Base-by-base conservation (phyloP, 768 basidiomycete genomes). In the Fistulinella prunicolor region DNA sequence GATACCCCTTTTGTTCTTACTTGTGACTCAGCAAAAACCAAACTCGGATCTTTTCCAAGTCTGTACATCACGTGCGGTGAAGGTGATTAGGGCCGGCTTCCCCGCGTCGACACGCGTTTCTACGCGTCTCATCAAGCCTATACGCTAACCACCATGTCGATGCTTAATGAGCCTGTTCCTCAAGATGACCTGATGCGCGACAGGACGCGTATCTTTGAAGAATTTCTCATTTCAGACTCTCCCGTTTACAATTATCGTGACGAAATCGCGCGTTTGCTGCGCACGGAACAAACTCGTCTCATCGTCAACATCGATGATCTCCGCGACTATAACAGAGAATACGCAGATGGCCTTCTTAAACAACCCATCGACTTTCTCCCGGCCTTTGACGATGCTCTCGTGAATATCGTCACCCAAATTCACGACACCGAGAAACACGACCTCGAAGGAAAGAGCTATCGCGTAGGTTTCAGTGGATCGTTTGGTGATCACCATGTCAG, bases 401-500 rank as follows among this genome's bases (percentile, higher is more conserved):
- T 72, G 9, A 83, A 80, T 42, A 75, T 93, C 48, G 81, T 94
- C 42, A 73, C 86, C 58, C 81, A 81, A 57, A 73, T 87, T 5
- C 82, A 86, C 58, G 89, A 93, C 60, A 69, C 76, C 14, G 79
- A 86, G 38, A 94, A 94, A 71, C 85, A 94, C 69, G 82, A 86
- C 38, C 81, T 91, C 48, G 76, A 82, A 28, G 83, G 80, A 50
- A 94, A 87, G 64, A 81, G 75, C 55, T 97, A 84, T 70, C 85
- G 86, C 56, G 77, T 97, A 47, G 96, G 94, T 20, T 84, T 97
- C 66, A 86, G 89, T 58, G 96, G 96, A 42, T 94, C 91, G 7
- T 99, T 99, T 67, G 96, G 96, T 38, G 95, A 97, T 70, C 91
- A 98, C 68, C 94, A 97, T 68, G 89, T 94, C 67, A 97, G 88